Evolutionary conservation across 1,284 basidiomycete genomes (phyloP), one percentile per base, ranked within the genome.

Genomic region (Cryptococcus floricola): DNA sequence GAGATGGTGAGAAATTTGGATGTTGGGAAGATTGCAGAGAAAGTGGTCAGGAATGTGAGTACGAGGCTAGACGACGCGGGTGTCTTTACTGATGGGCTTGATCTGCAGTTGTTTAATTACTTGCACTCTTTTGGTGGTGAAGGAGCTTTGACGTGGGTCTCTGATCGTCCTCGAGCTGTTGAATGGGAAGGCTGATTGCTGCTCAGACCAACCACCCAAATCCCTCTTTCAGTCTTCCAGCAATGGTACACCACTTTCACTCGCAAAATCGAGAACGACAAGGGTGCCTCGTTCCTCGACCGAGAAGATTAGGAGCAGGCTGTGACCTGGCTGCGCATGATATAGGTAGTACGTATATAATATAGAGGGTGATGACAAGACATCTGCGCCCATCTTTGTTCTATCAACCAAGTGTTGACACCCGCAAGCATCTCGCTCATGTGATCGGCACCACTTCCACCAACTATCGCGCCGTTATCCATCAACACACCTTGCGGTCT

Each of bases 221-320:
- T 93, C 5, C 88, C 89, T n/a, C 83, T 93, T 78, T 81, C 80
- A 28, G 69, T 89, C 47, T 83, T 94, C 55, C 83, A 83, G 58
- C 84, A 81, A 66, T 94, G 91, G 91, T 92, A 91, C 70, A 88
- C 91, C 52, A 84, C 68, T 59, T 89, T 93, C 65, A 69, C 84
- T 64, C 73, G 76, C n/a, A 93, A 93, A 74, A 75, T 92, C 27
- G 82, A 80, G 67, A 83, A 83, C 50, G 75, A 77, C 50, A 83
- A 81, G 4, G 89, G 90, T 1, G 75, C 84, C 1, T 83, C 80
- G 0, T 94, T 92, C 75, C 79, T 94, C 70, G 89, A 91, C 65
- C 81, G 84, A 59, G 80, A 80, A 54, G 84, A 86, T 56, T 84
- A 50, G 55, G 18, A 34, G 10, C 10, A 10, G 6, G 7, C 31